Evolutionary conservation across 352 stramenopile species (phyloP), one percentile per base, ranked within the genome.

Genomic region (Phytophthora pistaciae): DNA sequence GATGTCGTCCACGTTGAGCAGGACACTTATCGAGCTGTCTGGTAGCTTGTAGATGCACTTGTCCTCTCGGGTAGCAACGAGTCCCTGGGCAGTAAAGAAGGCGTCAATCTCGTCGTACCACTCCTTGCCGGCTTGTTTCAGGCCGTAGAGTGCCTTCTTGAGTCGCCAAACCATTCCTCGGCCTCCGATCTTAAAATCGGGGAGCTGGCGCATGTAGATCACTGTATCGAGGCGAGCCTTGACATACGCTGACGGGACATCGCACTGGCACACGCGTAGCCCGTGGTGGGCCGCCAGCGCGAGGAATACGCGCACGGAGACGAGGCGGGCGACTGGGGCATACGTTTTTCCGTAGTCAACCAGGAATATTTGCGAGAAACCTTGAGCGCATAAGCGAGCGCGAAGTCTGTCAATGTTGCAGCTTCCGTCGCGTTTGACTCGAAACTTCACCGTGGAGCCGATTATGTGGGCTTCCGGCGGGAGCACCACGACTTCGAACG

Each of bases 261-360:
- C 55, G 16, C 63, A 42, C 52, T 64, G 44, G 0, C 54, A 5
- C 3, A 59, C 13, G 21, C 49, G n/a, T n/a, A n/a, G n/a, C n/a
- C n/a, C n/a, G n/a, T 10, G 55, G 13, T 68, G 23, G 20, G 44
- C 56, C 36, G 16, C 44, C 18, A 56, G 14, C n/a, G 38, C 38
- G 3, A 56, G 33, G 25, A 68, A 62, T 2, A 56, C 61, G 8
- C 61, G 52, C 49, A 68, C 49, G 3, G 18, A 57, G n/a, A 42
- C 31, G 33, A 65, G 48, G 7, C 5, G 42, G 6, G 38, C 52
- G 9, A 68, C 52, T 11, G 52, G 52, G 4, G 61, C 18, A 38
- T 61, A 68, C 16, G 61, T 62, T 1, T 62, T 38, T 23, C 55
- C 20, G 53, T 61, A 68, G n/a, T 56, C 61, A 10, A 61, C 11